Evolutionary conservation across 768 basidiomycete species (phyloP).

Genomic region (Vishniacozyma victoriae): DNA sequence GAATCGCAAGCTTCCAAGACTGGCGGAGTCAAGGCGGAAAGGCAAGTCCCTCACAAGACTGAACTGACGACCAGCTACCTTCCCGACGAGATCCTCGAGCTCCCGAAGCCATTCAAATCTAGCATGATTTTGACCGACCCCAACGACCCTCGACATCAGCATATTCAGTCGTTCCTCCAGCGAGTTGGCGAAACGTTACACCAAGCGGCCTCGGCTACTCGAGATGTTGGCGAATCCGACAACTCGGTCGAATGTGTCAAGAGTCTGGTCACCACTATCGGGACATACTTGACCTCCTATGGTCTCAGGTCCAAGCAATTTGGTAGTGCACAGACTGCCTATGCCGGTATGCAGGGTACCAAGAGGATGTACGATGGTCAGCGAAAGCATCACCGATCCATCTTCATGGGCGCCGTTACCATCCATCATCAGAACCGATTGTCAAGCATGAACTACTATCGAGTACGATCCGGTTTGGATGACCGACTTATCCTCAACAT

Average conservation of each 20-base stretch:
- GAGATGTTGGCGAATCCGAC: slow-evolving; percentile 58
- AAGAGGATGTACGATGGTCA: slow-evolving; percentile 39
- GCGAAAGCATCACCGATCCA: slow-evolving; percentile 30
- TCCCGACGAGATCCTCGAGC: slow-evolving; percentile 65
- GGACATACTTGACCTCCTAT: slow-evolving; percentile 39
- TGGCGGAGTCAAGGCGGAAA: slow-evolving; percentile 53
- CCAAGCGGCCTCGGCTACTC: slow-evolving; percentile 61
- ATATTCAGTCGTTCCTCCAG: slow-evolving; percentile 55
- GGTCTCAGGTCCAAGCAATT: slow-evolving; percentile 41
- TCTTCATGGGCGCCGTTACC: slow-evolving; percentile 30
- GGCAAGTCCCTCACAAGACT: slow-evolving; percentile 10
- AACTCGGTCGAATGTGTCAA: slow-evolving; percentile 62
- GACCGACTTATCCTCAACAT: slow-evolving; percentile 49
- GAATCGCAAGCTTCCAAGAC: slow-evolving; percentile 48
- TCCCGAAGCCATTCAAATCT: slow-evolving; percentile 58
- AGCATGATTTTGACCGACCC: slow-evolving; percentile 67
- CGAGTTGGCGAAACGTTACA: slow-evolving; percentile 69
- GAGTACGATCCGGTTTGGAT: slow-evolving; percentile 47
- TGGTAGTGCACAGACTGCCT: slow-evolving; percentile 24
- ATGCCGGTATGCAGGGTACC: slow-evolving; percentile 20
- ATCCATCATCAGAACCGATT: slow-evolving; percentile 40
- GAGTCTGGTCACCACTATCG: slow-evolving; percentile 38
- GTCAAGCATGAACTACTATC: slow-evolving; percentile 42
- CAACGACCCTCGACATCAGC: slow-evolving; percentile 60
- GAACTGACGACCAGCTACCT: slow-evolving; percentile 15